Evolutionary conservation across 31 red algal species (phyloP).

Genomic region (Odonthalia washingtoniensis): DNA sequence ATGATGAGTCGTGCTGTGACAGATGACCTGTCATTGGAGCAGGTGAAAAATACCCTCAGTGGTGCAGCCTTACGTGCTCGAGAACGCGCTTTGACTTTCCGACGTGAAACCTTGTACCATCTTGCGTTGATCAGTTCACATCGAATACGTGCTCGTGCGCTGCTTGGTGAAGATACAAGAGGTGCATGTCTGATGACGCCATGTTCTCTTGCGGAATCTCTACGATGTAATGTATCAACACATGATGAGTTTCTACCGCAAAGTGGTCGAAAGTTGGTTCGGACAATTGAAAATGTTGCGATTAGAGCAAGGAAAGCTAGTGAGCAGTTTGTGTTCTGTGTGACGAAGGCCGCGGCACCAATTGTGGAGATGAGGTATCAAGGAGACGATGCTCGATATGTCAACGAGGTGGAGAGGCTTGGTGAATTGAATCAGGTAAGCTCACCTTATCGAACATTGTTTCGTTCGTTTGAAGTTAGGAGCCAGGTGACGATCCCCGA

Average conservation of each 20-base stretch:
- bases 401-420: background rate
- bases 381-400: conserved; percentile 50
- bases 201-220: conserved; percentile 33
- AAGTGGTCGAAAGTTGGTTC: conserved; percentile 6
- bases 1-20: background rate
- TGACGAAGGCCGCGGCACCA: conserved; percentile 58
- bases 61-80: background rate
- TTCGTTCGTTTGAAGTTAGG: conserved; percentile 62
- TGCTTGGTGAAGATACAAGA: conserved; percentile 61
- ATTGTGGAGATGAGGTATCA: conserved; percentile 57
- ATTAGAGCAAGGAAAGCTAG: background rate
- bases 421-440: background rate
- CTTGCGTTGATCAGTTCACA: conserved; percentile 37
- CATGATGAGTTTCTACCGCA: background rate
- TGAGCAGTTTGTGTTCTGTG: conserved; percentile 73
- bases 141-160: conserved; percentile 33
- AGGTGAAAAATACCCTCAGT: background rate
- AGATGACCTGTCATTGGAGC: background rate
- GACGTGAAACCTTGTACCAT: conserved; percentile 38
- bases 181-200: conserved; percentile 53
- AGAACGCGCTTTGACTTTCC: conserved; percentile 29
- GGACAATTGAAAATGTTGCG: conserved; percentile 36
- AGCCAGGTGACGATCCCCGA: conserved; percentile 83
- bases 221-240: background rate
- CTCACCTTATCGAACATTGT: conserved; percentile 41